Evolutionary conservation across 805 yeast species (phyloP).

Genomic region (Metschnikowia proteae): DNA sequence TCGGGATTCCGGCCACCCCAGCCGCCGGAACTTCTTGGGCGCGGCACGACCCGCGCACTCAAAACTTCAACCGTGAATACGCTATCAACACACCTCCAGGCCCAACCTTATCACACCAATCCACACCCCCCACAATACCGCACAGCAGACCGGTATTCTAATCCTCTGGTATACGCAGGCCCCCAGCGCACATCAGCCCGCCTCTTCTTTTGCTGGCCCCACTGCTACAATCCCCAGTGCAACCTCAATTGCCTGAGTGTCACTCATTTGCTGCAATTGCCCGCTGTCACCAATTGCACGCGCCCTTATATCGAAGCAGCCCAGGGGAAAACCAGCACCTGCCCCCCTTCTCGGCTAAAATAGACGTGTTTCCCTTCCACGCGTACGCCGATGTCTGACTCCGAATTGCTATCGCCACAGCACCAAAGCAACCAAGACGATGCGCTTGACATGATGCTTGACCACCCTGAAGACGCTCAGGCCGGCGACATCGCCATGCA

Average conservation of each 20-base stretch:
- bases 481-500: slow-evolving; percentile 9
- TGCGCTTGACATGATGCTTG: slow-evolving; percentile 6
- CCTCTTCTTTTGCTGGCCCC: not conserved
- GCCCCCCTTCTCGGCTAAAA: not conserved
- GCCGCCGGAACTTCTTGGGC: not conserved
- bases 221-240: not conserved
- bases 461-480: not conserved
- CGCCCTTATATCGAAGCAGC: not conserved
- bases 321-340: not conserved
- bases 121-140: not conserved
- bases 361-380: not conserved
- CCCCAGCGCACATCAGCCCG: not conserved
- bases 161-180: not conserved
- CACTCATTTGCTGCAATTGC: not conserved
- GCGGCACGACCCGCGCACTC: slow-evolving; percentile 3
- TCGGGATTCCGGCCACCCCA: too few relatives aligned
- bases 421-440: slow-evolving; percentile 5
- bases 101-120: not conserved
- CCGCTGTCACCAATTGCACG: not conserved
- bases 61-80: not conserved
- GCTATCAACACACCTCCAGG: not conserved
- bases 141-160: not conserved
- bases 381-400: slow-evolving; percentile 13
- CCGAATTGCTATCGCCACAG: slow-evolving; percentile 16
- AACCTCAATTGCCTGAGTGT: not conserved